These are phyloP conservation scores for Neurospora sp. DNA, from an alignment of 495 filamentous ascomycete genomes.

Conservation along the genomic window DNA sequence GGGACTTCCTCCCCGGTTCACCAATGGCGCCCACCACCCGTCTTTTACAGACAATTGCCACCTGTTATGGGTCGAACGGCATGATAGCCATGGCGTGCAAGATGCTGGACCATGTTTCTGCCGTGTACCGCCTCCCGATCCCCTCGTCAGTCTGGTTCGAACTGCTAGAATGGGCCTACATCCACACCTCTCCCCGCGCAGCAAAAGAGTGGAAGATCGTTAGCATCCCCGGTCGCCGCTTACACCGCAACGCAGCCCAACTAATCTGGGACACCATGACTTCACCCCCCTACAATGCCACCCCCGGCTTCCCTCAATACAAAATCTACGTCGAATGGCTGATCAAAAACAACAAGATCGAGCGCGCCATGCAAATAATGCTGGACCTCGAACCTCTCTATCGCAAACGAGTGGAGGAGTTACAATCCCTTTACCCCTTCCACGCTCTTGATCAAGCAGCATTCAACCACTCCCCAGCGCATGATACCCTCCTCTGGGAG, in stretches of 20 bases:
- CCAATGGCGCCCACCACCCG: constrained; percentile 17
- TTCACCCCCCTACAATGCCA: constrained; percentile 15
- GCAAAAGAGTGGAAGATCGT: constrained; percentile 19
- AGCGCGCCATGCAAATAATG: constrained; percentile 14
- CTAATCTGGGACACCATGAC: constrained; percentile 27
- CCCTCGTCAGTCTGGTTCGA: constrained; percentile 20
- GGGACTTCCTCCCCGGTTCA: background rate
- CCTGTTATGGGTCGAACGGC: constrained; percentile 24
- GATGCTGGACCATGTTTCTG: constrained; percentile 21
- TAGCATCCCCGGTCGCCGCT: constrained; percentile 11
- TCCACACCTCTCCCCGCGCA: constrained; percentile 15
- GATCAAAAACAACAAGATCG: constrained; percentile 8
- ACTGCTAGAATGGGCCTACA: constrained; percentile 27
- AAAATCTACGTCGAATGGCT: constrained; percentile 20
- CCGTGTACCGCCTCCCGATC: constrained; percentile 17
- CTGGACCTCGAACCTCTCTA: constrained; percentile 16
- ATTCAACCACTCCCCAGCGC: background rate
- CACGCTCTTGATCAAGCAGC: constrained; percentile 4
- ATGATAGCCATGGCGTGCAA: constrained; percentile 21
- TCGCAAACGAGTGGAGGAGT: constrained; percentile 11
- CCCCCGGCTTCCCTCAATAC: constrained; percentile 22
- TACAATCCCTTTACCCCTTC: constrained; percentile 22
- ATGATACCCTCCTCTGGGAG: background rate
- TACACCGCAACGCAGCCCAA: constrained; percentile 10
- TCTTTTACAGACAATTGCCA: constrained; percentile 25